phyloP scores from a whole-genome alignment of 176 grass and related monocot genomes.

The Aegilops sharonensis region DNA sequence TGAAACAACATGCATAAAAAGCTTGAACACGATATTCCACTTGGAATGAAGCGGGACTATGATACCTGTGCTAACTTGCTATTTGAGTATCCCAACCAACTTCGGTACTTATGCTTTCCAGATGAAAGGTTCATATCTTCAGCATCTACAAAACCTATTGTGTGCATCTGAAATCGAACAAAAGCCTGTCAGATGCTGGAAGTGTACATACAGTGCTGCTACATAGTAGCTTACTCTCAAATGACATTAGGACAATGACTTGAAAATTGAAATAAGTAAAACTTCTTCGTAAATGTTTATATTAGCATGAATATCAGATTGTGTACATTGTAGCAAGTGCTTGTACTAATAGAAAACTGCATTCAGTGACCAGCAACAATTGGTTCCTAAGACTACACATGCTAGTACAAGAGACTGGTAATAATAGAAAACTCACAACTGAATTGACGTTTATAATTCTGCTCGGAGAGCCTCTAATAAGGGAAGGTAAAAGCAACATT shows the following conservation, averaged over 20 bases:
- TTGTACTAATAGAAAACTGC: neutral
- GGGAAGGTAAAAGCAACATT: conserved; percentile 93
- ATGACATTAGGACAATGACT: neutral
- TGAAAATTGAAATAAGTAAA: neutral
- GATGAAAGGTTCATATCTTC: conserved; percentile 91
- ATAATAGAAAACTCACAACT: conserved; percentile 59
- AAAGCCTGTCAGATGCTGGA: neutral
- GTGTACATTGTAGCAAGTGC: neutral
- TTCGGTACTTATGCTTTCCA: conserved; percentile 71
- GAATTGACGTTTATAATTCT: conserved; percentile 97
- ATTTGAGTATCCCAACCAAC: conserved; percentile 82
- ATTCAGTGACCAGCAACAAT: no score
- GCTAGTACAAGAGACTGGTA: neutral
- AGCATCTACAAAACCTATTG: conserved; percentile 74
- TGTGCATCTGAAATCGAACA: conserved; percentile 78
- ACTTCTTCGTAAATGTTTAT: neutral
- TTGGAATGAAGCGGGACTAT: neutral
- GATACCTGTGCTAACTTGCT: conserved; percentile 95
- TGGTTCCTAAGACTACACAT: no score
- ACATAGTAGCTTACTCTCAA: neutral
- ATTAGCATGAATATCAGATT: neutral
- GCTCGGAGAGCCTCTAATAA: conserved; percentile 88
- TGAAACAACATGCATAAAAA: conserved; percentile 24
- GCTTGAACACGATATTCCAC: neutral
- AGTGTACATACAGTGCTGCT: neutral